Percentiles rank a stretch among this genome's conserved stretches.
phyloP scores from a whole-genome alignment of 2,329 filamentous ascomycete genomes.

The Thelonectria discophora region DNA sequence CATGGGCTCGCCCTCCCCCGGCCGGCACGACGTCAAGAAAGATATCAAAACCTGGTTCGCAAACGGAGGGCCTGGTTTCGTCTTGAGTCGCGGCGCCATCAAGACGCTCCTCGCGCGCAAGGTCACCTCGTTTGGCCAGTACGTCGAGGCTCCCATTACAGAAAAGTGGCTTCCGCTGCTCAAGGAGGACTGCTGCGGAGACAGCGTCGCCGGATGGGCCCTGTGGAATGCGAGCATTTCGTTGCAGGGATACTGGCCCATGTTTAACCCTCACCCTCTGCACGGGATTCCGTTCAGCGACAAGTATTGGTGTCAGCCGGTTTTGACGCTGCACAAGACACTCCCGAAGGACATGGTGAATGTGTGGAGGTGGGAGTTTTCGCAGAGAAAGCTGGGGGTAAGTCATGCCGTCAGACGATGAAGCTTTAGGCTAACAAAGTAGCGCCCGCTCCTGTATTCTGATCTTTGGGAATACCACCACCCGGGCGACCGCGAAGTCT shows the following conservation, averaged over 20 bases:
- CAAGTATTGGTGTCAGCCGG: conserved; percentile 60
- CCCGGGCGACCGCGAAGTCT: conserved; percentile 36
- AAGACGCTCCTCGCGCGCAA: conserved; percentile 51
- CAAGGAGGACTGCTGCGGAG: conserved; percentile 60
- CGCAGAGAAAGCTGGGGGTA: conserved; percentile 44
- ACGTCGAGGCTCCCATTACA: conserved; percentile 49
- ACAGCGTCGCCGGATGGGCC: conserved; percentile 60
- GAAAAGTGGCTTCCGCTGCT: conserved; percentile 53
- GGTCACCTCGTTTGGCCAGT: conserved; percentile 47
- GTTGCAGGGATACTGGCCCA: conserved; percentile 58
- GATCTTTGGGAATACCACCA: conserved; percentile 51
- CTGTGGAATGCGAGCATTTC: conserved; percentile 55
- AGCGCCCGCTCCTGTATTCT: conserved; percentile 50
- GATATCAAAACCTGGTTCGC: conserved; percentile 54
- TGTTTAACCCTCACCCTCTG: conserved; percentile 60
- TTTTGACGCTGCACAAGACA: conserved; percentile 59
- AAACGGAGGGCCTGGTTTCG: conserved; percentile 59
- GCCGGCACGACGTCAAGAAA: conserved; percentile 43
- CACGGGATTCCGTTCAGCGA: conserved; percentile 58
- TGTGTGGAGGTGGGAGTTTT: conserved; percentile 58
- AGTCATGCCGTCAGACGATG: conserved; percentile 20
- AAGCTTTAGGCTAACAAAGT: conserved; percentile 24
- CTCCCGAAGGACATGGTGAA: conserved; percentile 57
- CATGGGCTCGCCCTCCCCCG: conserved; percentile 59
- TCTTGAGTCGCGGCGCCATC: conserved; percentile 56